Conservation (phyloP, 1,284 basidiomycete genomes). For the Ganoderma lingzhi region DNA sequence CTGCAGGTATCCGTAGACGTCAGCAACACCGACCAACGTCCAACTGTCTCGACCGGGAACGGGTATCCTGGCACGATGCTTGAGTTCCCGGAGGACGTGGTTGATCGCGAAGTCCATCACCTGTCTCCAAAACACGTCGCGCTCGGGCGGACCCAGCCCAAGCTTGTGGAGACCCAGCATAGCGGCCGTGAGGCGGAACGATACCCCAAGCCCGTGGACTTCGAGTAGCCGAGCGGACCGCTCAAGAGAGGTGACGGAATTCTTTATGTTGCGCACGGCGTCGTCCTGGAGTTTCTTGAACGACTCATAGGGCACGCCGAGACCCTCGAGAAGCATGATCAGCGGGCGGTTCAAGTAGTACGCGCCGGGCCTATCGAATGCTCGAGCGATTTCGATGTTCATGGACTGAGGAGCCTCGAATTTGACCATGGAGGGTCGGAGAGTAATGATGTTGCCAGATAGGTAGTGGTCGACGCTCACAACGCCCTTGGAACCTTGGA, state of each 20-base stretch:
- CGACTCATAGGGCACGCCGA: slow-evolving; percentile 58
- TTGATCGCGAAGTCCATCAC: slow-evolving; percentile 61
- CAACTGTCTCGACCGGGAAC: slow-evolving; percentile 56
- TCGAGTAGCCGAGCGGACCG: slow-evolving; percentile 57
- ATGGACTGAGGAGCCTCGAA: slow-evolving; percentile 62
- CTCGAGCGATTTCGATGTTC: slow-evolving; percentile 74
- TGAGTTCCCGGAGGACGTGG: slow-evolving; percentile 72
- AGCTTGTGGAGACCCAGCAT: slow-evolving; percentile 49
- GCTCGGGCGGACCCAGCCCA: slow-evolving; percentile 38
- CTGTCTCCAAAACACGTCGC: slow-evolving; percentile 58
- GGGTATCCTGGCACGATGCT: slow-evolving; percentile 73
- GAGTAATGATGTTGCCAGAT: slow-evolving; percentile 60
- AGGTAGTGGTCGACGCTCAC: slow-evolving; percentile 69
- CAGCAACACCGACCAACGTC: slow-evolving; percentile 75
- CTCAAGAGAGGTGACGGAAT: slow-evolving; percentile 51
- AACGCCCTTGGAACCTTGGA: slow-evolving; percentile 73
- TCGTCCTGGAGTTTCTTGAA: slow-evolving; percentile 64
- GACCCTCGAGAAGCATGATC: slow-evolving; percentile 70
- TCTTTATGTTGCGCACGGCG: slow-evolving; percentile 56
- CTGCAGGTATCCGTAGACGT: slow-evolving; percentile 59
- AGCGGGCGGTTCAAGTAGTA: slow-evolving; percentile 74
- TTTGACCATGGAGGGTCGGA: slow-evolving; percentile 80
- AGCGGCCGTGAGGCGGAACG: slow-evolving; percentile 49
- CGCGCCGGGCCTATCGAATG: slow-evolving; percentile 65
- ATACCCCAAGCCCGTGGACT: slow-evolving; percentile 49